Base-by-base conservation (phyloP, 768 basidiomycete species). In the Suillus discolor region DNA sequence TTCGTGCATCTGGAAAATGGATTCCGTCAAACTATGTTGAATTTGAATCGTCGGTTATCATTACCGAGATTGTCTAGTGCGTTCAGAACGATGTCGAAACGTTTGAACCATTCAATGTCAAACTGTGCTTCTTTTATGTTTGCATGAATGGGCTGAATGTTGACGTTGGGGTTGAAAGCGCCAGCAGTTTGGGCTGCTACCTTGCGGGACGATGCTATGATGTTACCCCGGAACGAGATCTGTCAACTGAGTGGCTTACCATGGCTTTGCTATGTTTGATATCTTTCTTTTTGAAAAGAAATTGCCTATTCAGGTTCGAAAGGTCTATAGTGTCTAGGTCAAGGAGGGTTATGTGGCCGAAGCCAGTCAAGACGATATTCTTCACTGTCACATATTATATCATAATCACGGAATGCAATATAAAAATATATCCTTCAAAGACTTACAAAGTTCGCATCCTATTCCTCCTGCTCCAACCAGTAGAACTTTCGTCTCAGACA, bases 321-420 rank as follows among this genome's bases (percentile, higher is more conserved):
- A 99, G 83, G 83, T 99, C 97, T 76, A 99, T 99, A 23, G 97
- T 99, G 79, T 99, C 97, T 68, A 99, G 84, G 79, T 99, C 97
- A 65, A 99, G 84, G 60, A 97, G 85, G 0, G 95, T 95, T 68
- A 97, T 97, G 74, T 91, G 84, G 23, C 93, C 93, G 71, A 99
- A 98, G 36, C 96, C 96, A 1, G 94, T 90, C 59, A 97, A 80
- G 16, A 97, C 95, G 54, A 98, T 83, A 74, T 98, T 98, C 82
- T 99, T 99, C 71, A 99, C 96, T 97, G 74, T 16, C 25, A 44
- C 31, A 67, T 13, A 34, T 49, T 31, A 39, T 49, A 44, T 28
- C 51, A 42, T 39, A 63, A 54, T 28, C 42, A 53, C 25, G 18
- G 34, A 42, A 36, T 66, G 36, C 28, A 61, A 45, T 44, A 65